Conservation (phyloP, 2,329 filamentous ascomycete genomes). For the Fusarium continuum region DNA sequence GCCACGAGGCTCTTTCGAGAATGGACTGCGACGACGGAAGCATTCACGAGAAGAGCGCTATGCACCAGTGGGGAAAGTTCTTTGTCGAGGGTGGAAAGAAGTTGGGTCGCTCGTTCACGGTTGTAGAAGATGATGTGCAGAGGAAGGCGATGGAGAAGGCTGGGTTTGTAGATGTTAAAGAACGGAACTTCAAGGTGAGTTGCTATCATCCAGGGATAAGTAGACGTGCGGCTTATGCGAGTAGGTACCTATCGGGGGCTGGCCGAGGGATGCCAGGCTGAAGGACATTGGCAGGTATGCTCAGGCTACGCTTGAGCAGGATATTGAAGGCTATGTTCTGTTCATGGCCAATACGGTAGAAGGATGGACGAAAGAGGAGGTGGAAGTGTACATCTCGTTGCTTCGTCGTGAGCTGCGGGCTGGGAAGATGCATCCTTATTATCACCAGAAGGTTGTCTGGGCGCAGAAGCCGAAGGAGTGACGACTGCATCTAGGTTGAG, state of each 20-base stretch:
- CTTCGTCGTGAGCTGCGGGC: slow-evolving; percentile 29
- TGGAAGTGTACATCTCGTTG: slow-evolving; percentile 32
- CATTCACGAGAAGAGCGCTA: slow-evolving; percentile 19
- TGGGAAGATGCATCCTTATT: slow-evolving; percentile 32
- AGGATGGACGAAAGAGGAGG: slow-evolving; percentile 30
- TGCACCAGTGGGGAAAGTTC: slow-evolving; percentile 36
- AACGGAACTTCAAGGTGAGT: slow-evolving; percentile 22
- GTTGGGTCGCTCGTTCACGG: slow-evolving; percentile 20
- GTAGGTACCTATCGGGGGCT: slow-evolving; percentile 28
- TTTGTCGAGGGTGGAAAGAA: slow-evolving; percentile 26
- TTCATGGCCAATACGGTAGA: slow-evolving; percentile 34
- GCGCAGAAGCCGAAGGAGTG: slow-evolving; percentile 12
- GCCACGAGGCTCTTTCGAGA: slow-evolving; percentile 22
- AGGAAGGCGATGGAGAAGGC: slow-evolving; percentile 20
- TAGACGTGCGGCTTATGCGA: background rate
- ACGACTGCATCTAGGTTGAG: too few species aligned
- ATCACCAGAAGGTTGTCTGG: slow-evolving; percentile 28
- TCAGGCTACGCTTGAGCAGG: slow-evolving; percentile 28
- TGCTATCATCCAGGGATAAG: rapidly evolving
- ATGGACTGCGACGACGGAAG: slow-evolving; percentile 24
- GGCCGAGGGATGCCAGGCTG: slow-evolving; percentile 11
- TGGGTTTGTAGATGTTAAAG: slow-evolving; percentile 13
- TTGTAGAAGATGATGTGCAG: slow-evolving; percentile 23
- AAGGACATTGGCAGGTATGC: slow-evolving; percentile 26
- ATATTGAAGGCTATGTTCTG: slow-evolving; percentile 31